Evolutionary conservation across 1,284 basidiomycete genomes (phyloP).

Genomic region (Apiotrichum gracile): DNA sequence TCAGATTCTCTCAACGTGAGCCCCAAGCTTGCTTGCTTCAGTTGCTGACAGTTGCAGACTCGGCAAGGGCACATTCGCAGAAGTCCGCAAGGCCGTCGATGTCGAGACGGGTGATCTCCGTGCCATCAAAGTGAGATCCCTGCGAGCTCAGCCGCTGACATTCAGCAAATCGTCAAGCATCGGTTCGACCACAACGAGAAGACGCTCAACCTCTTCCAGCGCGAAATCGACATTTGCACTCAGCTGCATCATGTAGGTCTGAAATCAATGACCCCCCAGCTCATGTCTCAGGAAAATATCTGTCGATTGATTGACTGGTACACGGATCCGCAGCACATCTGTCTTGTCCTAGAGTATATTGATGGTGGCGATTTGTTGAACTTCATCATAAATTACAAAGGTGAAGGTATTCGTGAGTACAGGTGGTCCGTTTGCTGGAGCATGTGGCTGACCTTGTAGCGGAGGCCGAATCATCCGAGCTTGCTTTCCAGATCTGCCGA

Average conservation of each 20-base stretch:
- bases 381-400: conserved; percentile 58
- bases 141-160: conserved; percentile 50
- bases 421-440: background rate
- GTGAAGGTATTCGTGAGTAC: conserved; percentile 55
- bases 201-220: conserved; percentile 54
- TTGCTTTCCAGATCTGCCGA: conserved; percentile 44
- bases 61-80: conserved; percentile 46
- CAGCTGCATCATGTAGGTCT: conserved; percentile 58
- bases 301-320: conserved; percentile 75
- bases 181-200: conserved; percentile 48
- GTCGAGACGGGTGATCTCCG: conserved; percentile 41
- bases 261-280: background rate
- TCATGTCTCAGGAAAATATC: conserved; percentile 57
- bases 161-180: conserved; percentile 44
- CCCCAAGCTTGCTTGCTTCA: background rate
- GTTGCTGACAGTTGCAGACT: conserved; percentile 27
- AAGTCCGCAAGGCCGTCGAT: conserved; percentile 45
- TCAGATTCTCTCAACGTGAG: conserved; percentile 40
- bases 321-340: conserved; percentile 62
- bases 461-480: conserved; percentile 36
- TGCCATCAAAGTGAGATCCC: conserved; percentile 44
- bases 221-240: conserved; percentile 76
- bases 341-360: conserved; percentile 54
- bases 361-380: conserved; percentile 85
- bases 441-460: conserved; percentile 21